Percentiles rank a stretch among this genome's conserved stretches.
Evolutionary conservation across 2,329 filamentous ascomycete species (phyloP).

Genomic region (Acephala macrosclerotiorum): DNA sequence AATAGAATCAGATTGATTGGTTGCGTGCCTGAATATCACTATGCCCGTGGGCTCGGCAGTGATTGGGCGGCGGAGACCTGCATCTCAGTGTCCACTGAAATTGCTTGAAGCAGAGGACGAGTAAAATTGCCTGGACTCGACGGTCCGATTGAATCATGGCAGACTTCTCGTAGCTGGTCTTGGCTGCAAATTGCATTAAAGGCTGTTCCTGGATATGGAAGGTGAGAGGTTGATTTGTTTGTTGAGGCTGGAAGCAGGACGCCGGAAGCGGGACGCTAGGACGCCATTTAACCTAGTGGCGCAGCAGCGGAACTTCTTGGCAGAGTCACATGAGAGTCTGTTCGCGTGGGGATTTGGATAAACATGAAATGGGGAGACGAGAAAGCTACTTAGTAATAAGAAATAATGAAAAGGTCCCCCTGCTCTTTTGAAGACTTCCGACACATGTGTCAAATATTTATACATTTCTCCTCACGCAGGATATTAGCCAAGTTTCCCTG

Average conservation of each 20-base stretch:
- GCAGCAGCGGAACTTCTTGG: not conserved
- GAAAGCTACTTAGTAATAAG: too few relatives aligned
- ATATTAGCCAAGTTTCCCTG: too few relatives aligned
- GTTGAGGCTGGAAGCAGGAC: not conserved
- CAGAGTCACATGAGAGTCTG: not conserved
- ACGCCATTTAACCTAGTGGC: not conserved
- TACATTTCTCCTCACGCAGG: too few relatives aligned
- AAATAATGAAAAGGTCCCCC: too few relatives aligned
- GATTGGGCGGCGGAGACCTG: not conserved
- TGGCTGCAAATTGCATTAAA: not conserved
- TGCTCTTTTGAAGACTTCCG: too few relatives aligned
- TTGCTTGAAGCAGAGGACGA: not conserved
- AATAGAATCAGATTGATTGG: not conserved
- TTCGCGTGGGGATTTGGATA: too few relatives aligned
- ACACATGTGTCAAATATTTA: too few relatives aligned
- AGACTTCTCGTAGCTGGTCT: not conserved
- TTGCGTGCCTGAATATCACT: constrained; percentile 6
- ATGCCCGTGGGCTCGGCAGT: not conserved
- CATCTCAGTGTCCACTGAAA: constrained; percentile 4
- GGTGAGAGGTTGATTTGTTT: constrained; percentile 1
- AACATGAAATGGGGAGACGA: too few relatives aligned
- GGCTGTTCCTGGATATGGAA: not conserved
- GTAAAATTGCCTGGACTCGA: not conserved
- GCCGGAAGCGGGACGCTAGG: too few relatives aligned
- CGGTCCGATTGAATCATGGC: not conserved